A percentile compares a stretch with the other conserved stretches of the same genome.
Evolutionary conservation across 495 filamentous ascomycete genomes (phyloP).

Genomic region (Cercophora samala): DNA sequence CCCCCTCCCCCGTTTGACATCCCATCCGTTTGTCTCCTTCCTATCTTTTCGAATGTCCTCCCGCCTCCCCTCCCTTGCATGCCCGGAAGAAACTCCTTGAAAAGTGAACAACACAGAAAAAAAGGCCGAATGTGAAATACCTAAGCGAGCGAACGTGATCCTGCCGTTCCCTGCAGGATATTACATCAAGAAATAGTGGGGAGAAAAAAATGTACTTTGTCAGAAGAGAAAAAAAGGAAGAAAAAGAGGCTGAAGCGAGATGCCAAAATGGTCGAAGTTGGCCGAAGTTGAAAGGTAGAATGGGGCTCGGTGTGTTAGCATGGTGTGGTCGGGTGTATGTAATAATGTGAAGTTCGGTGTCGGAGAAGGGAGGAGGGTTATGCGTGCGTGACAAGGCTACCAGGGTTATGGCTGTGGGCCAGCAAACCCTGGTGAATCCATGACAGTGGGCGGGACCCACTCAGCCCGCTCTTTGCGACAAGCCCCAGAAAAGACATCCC

Average conservation of each 20-base stretch:
- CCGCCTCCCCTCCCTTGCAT: neutral
- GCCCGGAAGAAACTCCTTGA: constrained; percentile 1
- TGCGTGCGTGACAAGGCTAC: neutral
- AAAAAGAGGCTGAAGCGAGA: neutral
- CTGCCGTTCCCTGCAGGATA: constrained; percentile 8
- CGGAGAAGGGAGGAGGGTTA: neutral
- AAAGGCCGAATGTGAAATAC: constrained; percentile 11
- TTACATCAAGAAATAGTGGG: neutral
- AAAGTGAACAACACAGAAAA: neutral
- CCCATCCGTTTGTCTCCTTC: neutral
- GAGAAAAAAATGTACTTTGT: constrained; percentile 1
- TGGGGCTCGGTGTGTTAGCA: neutral
- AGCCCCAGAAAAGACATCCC: neutral
- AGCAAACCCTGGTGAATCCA: neutral
- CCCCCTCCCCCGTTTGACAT: neutral
- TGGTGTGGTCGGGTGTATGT: neutral
- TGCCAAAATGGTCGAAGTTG: neutral
- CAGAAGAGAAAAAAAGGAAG: neutral
- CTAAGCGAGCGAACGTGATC: constrained; percentile 8
- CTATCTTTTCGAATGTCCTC: neutral
- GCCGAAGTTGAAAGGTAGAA: constrained; percentile 1
- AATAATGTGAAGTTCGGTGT: no score
- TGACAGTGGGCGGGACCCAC: constrained; percentile 11
- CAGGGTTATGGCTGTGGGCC: neutral
- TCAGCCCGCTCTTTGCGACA: neutral